Base-by-base conservation (phyloP, 345 rosid species). In the Citrus unshiu region DNA sequence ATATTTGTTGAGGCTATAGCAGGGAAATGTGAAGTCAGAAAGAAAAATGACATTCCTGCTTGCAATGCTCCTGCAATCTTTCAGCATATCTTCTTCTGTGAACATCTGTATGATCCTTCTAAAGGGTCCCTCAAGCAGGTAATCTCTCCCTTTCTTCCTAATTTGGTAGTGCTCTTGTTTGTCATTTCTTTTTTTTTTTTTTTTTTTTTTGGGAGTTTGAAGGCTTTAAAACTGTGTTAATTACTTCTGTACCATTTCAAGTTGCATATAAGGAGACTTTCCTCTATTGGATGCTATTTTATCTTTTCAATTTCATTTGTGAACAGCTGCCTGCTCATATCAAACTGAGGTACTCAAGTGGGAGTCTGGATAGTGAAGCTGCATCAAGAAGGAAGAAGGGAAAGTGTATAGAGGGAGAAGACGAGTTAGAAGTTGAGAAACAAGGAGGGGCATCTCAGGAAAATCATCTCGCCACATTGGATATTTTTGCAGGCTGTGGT, bases 401-500 rank as follows among this genome's bases (percentile, higher is more conserved):
- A 24, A 95, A 95, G 79, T 67, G 87, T 35, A 83, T 85, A 83
- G 93, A 86, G 81, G 88, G 84, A 67, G 95, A 91, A 75, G 68
- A 70, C 69, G 85, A 84, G 58, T 49, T 73, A 56, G 89, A 77
- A 12, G 58, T 35, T 72, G 89, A 74, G 57, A 85, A 84, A 76
- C 83, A 81, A 74, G 69, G n/a, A 62, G 88, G 81, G 46, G 81
- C 79, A 78, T 80, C 84, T 70, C 75, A 78, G 68, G 78, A 71
- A 59, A 84, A 67, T 68, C 46, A 77, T 74, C 39, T 93, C 75
- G 90, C 93, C 79, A 91, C 98, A 60, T 81, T 91, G 21, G 96
- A 93, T 84, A 90, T 93, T 67, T 93, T 93, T 88, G 90, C 98
- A 58, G 98, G 98, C 71, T 93, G 96, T 81, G 98, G 96, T 79